Evolutionary conservation across 2,329 filamentous ascomycete species (phyloP).

Genomic region (Pleoardoris graminearum): DNA sequence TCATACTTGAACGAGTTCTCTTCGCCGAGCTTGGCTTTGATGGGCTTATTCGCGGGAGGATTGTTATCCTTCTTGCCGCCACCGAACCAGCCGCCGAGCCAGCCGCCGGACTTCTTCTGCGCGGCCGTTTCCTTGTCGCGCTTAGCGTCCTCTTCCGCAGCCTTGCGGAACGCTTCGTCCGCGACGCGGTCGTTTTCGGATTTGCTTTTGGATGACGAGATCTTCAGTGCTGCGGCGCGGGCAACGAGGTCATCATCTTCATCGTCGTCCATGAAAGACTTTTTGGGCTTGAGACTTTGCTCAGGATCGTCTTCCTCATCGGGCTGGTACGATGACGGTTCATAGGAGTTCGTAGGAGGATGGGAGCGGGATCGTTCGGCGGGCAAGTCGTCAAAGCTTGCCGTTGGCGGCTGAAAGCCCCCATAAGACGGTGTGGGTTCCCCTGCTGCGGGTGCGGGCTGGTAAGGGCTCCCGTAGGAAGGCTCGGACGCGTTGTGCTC

Average conservation of each 20-base stretch:
- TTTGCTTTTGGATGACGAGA: conserved; percentile 56
- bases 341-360: conserved; percentile 28
- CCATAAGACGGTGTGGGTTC: conserved; percentile 30
- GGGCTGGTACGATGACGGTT: conserved; percentile 48
- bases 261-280: conserved; percentile 80
- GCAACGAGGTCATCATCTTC: conserved; percentile 68
- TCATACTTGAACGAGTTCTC: conserved; percentile 93
- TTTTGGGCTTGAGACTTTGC: conserved; percentile 60
- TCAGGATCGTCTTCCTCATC: conserved; percentile 54
- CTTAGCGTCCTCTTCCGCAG: conserved; percentile 73
- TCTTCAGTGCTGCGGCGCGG: conserved; percentile 56
- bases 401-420: conserved; percentile 30
- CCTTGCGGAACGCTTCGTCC: conserved; percentile 81
- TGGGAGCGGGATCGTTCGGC: conserved; percentile 24
- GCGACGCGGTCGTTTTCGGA: conserved; percentile 69
- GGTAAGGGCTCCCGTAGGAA: conserved; percentile 37
- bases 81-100: conserved; percentile 79
- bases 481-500: conserved; percentile 27
- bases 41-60: conserved; percentile 61
- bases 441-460: conserved; percentile 30
- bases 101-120: conserved; percentile 67
- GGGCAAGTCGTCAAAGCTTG: conserved; percentile 29
- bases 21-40: conserved; percentile 91
- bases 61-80: conserved; percentile 65
- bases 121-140: conserved; percentile 50